Conservation (phyloP, 495 filamentous ascomycete genomes). For the Penicillium ucsense region DNA sequence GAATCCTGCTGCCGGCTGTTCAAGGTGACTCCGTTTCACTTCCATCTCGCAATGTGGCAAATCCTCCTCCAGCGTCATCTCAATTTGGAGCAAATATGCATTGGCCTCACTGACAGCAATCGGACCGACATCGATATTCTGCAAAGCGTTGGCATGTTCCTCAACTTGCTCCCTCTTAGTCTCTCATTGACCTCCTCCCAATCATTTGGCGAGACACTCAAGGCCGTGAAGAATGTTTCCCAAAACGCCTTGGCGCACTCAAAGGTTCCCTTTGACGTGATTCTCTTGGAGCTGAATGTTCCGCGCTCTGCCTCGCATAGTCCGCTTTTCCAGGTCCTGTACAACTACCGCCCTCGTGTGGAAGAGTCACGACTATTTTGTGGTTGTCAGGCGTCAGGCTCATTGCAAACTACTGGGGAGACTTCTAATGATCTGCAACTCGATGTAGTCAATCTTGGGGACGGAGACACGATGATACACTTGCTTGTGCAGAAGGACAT, state of each 20-base stretch:
- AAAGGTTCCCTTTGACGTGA: slow-evolving; percentile 34
- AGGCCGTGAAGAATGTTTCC: slow-evolving; percentile 7
- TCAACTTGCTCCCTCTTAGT: slow-evolving; percentile 40
- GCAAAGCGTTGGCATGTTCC: slow-evolving; percentile 30
- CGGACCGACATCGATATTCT: slow-evolving; percentile 19
- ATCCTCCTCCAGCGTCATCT: slow-evolving; percentile 18
- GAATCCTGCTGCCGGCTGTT: slow-evolving; percentile 7
- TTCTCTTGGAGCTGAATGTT: slow-evolving; percentile 29
- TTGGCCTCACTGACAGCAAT: slow-evolving; percentile 37
- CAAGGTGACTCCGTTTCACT: slow-evolving; percentile 31
- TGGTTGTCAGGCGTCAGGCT: slow-evolving; percentile 7
- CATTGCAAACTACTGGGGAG: slow-evolving; percentile 14
- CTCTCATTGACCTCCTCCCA: slow-evolving; percentile 12
- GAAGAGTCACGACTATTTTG: slow-evolving; percentile 9
- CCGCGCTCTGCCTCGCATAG: slow-evolving; percentile 21
- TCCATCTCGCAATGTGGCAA: slow-evolving; percentile 31
- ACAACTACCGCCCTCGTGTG: slow-evolving; percentile 27
- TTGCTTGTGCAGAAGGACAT: slow-evolving; percentile 14
- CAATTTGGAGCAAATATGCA: slow-evolving; percentile 27
- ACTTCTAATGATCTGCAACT: slow-evolving; percentile 16
- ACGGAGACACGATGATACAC: slow-evolving; percentile 5
- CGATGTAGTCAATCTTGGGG: slow-evolving; percentile 9
- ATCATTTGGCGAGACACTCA: slow-evolving; percentile 8
- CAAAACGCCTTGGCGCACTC: slow-evolving; percentile 24
- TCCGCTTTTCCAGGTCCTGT: slow-evolving; percentile 31